A percentile compares a stretch with the other conserved stretches of the same genome.
Conservation (phyloP, 2,329 filamentous ascomycete species). For the Pseudogymnoascus destructans region DNA sequence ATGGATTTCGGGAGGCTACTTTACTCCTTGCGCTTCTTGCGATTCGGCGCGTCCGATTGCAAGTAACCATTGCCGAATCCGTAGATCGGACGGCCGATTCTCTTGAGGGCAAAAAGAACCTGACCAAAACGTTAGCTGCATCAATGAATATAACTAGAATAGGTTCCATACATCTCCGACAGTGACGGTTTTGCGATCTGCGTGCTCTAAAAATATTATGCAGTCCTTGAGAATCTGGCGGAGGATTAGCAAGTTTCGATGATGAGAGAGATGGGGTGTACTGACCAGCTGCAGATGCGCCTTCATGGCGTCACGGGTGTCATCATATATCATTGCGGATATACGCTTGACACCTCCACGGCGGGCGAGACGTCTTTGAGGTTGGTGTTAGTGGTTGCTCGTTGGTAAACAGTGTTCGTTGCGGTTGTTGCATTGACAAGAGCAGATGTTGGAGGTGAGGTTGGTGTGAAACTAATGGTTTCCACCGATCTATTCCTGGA, state of each 20-base stretch:
- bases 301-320: constrained; percentile 40
- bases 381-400: neutral
- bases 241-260: neutral
- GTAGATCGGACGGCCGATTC: constrained; percentile 41
- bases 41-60: neutral
- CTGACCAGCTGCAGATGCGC: constrained; percentile 35
- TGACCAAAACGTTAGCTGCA: constrained; percentile 22
- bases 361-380: constrained; percentile 49
- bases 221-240: constrained; percentile 26
- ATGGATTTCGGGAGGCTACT: neutral
- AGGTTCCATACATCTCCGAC: constrained; percentile 42
- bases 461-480: neutral
- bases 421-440: neutral
- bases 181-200: constrained; percentile 47
- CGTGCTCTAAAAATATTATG: constrained; percentile 39
- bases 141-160: neutral
- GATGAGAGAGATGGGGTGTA: neutral
- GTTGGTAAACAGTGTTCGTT: neutral
- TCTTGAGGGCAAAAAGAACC: constrained; percentile 40
- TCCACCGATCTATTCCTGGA: neutral
- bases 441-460: neutral
- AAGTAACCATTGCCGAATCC: constrained; percentile 37
- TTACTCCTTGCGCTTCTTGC: neutral
- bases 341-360: constrained; percentile 69
- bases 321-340: constrained; percentile 49